Base-by-base conservation (phyloP, 2,329 filamentous ascomycete genomes). In the Colletotrichum somersetense region DNA sequence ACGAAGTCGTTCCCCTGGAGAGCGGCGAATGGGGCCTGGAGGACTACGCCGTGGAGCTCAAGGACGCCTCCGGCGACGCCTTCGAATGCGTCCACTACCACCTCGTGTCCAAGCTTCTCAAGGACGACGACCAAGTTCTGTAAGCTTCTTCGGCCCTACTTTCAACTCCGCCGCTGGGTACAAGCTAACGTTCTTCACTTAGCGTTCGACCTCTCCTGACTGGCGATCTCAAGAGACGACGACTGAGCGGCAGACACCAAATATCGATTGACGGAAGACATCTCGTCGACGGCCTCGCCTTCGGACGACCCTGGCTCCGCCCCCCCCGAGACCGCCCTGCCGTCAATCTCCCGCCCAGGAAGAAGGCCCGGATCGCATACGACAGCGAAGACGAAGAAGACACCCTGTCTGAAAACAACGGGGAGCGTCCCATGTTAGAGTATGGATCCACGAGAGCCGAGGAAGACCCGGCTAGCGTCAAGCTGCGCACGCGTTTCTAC, bases 31-130 rank as follows among this genome's bases (percentile, higher is more conserved):
- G 94, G 94, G 94, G 94, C 0, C 83, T 97, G 4, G 95, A 98
- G 77, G 94, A 98, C 79, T 98, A 98, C 80, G 89, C 89, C 11
- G 93, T 97, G 40, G 93, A 97, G 81, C 86, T 97, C 4, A 81
- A 81, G 26, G 85, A 87, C 67, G 77, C 78, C 38, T 81, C 84
- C 48, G 87, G 87, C n/a, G 84, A 82, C 23, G 90, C 89, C 57
- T 98, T 93, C 75, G 96, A 98, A 82, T 96, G 94, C 77, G 83
- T 98, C 68, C 96, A 98, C 82, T 98, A 94, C 77, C 92, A 94
- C 79, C 86, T 88, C 26, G 87, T 97, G 7, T 85, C 86, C 18
- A 87, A 88, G 56, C 85, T 96, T 12, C 84, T 97, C 70, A 92
- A 93, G 75, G 91, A 96, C 63, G 94, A 96, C 66, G 95, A 98